Evolutionary conservation across 2,329 filamentous ascomycete species (phyloP).

Genomic region (Claviceps sp.): DNA sequence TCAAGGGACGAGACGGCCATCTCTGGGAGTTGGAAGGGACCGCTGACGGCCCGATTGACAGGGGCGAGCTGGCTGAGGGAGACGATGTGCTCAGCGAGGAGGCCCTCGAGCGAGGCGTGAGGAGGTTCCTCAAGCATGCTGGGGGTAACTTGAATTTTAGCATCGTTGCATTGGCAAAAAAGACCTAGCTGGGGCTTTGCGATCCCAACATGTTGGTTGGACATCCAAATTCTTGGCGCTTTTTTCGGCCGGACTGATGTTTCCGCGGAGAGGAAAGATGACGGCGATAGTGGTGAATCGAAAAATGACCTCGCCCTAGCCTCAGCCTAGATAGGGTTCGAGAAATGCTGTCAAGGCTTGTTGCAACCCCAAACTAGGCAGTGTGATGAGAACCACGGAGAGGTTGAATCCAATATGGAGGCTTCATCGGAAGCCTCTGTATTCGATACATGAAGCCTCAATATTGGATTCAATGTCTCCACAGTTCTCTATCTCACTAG

Average conservation of each 20-base stretch:
- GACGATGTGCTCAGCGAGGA: slow-evolving; percentile 53
- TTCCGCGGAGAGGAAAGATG: too few species aligned
- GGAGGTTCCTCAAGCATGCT: slow-evolving; percentile 25
- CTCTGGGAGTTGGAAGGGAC: slow-evolving; percentile 73
- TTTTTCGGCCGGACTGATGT: not conserved
- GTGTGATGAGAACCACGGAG: too few species aligned
- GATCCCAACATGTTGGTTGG: not conserved
- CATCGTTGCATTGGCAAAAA: slow-evolving; percentile 22
- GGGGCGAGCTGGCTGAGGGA: slow-evolving; percentile 38
- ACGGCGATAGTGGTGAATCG: too few species aligned
- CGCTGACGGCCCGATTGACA: slow-evolving; percentile 58
- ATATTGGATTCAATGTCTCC: too few species aligned
- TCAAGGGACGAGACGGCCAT: slow-evolving; percentile 48
- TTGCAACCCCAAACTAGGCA: too few species aligned
- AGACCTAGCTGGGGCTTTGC: not conserved
- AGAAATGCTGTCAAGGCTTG: too few species aligned
- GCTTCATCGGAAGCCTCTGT: too few species aligned
- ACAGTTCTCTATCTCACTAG: too few species aligned
- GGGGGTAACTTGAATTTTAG: slow-evolving; percentile 25
- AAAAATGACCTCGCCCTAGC: too few species aligned
- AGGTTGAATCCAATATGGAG: not conserved
- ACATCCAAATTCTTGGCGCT: not conserved
- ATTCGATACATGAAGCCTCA: too few species aligned
- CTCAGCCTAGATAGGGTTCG: too few species aligned
- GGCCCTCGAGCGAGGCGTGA: slow-evolving; percentile 49